Percentiles rank a stretch among this genome's conserved stretches.
These are phyloP conservation scores for Allium sativum DNA, from an alignment of 106 monocot species.

Conservation along the genomic window DNA sequence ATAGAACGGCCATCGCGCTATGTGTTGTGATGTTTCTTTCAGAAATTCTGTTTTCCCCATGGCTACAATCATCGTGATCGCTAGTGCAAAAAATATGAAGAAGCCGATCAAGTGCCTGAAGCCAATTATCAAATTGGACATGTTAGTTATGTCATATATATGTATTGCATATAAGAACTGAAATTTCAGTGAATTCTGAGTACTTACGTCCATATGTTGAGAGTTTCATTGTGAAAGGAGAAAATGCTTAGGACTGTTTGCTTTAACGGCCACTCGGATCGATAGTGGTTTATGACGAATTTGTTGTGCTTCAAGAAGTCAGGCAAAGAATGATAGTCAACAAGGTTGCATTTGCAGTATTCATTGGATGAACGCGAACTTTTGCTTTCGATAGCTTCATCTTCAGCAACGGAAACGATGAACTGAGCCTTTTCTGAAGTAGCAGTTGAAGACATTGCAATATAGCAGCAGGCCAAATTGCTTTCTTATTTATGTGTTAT, in stretches of 20 bases:
- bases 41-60: background rate
- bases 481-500: background rate
- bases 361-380: background rate
- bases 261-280: slow-evolving; percentile 66
- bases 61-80: slow-evolving; percentile 20
- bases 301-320: slow-evolving; percentile 68
- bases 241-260: slow-evolving; percentile 58
- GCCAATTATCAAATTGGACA: background rate
- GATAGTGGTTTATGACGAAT: slow-evolving; percentile 55
- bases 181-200: too few species aligned
- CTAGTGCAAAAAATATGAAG: slow-evolving; percentile 57
- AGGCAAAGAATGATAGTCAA: slow-evolving; percentile 44
- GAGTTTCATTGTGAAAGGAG: slow-evolving; percentile 76
- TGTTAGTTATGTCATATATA: background rate
- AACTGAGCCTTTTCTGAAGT: slow-evolving; percentile 4
- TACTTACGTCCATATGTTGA: slow-evolving; percentile 83
- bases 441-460: background rate
- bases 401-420: background rate
- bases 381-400: background rate
- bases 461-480: background rate
- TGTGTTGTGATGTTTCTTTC: background rate
- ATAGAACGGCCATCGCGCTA: slow-evolving; percentile 60
- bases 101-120: slow-evolving; percentile 88
- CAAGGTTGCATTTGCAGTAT: slow-evolving; percentile 27
- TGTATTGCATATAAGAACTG: background rate